Conservation (phyloP, 495 filamentous ascomycete species). For the Pseudevernia furfuracea region DNA sequence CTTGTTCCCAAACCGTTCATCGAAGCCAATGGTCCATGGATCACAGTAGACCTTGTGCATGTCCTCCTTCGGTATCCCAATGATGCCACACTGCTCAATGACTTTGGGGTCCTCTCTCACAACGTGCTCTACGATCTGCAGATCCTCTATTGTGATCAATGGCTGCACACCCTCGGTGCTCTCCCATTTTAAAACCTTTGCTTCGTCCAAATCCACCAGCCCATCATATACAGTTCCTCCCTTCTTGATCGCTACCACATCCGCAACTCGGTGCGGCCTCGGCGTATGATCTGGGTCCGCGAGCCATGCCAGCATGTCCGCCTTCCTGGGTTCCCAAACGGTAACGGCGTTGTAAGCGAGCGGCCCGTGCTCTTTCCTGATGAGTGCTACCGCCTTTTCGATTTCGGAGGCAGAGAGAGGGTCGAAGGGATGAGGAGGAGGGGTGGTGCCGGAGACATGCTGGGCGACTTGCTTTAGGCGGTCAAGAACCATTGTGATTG, state of each 20-base stretch:
- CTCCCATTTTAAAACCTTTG: constrained; percentile 69
- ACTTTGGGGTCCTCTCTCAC: constrained; percentile 76
- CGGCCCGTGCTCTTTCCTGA: constrained; percentile 62
- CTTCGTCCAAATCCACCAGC: constrained; percentile 65
- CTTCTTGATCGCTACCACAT: constrained; percentile 77
- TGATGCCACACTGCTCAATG: constrained; percentile 82
- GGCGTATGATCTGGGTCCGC: constrained; percentile 51
- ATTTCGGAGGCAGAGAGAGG: constrained; percentile 75
- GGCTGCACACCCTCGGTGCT: constrained; percentile 75
- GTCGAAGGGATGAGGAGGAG: constrained; percentile 72
- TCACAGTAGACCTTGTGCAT: constrained; percentile 93
- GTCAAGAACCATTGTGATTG: constrained; percentile 53
- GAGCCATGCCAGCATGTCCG: constrained; percentile 78
- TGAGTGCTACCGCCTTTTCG: constrained; percentile 58
- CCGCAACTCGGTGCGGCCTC: constrained; percentile 66
- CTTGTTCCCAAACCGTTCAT: constrained; percentile 77
- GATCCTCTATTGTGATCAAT: constrained; percentile 90
- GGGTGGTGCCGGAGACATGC: constrained; percentile 51
- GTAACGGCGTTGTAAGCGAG: constrained; percentile 85
- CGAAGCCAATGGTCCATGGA: constrained; percentile 93
- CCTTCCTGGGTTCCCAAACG: constrained; percentile 82
- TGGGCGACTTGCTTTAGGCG: constrained; percentile 60
- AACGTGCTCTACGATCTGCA: constrained; percentile 78
- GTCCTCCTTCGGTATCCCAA: constrained; percentile 77
- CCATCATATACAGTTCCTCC: constrained; percentile 81